These are phyloP conservation scores for Metschnikowia borealis DNA, from an alignment of 805 yeast genomes.

Conservation along the genomic window DNA sequence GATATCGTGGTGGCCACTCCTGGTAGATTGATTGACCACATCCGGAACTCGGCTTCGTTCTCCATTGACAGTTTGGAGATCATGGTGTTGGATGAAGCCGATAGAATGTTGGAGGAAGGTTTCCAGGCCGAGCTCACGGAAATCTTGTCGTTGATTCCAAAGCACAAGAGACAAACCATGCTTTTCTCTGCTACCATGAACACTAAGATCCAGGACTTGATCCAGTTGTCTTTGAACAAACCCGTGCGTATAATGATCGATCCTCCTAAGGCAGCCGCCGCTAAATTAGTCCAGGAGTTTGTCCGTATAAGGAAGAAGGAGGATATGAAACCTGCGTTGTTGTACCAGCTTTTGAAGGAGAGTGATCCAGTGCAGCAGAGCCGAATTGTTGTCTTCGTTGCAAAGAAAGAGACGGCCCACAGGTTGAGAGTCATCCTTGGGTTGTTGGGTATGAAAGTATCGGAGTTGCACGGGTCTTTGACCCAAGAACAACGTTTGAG, in stretches of 20 bases:
- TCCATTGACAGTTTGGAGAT: constrained; percentile 89
- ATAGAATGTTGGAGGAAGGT: constrained; percentile 98
- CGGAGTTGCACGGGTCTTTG: constrained; percentile 79
- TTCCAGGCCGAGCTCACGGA: constrained; percentile 93
- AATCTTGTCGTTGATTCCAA: constrained; percentile 79
- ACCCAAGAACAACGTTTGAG: constrained; percentile 90
- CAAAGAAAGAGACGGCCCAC: constrained; percentile 90
- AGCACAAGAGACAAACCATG: constrained; percentile 83
- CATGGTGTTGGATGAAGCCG: constrained; percentile 94
- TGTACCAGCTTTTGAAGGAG: constrained; percentile 65
- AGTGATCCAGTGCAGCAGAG: constrained; percentile 59
- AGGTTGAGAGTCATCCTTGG: constrained; percentile 73
- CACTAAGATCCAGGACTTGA: constrained; percentile 80
- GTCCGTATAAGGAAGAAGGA: constrained; percentile 93
- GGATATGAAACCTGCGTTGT: constrained; percentile 72
- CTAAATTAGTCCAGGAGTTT: constrained; percentile 88
- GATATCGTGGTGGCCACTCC: constrained; percentile 98
- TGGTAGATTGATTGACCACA: constrained; percentile 96
- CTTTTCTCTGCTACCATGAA: constrained; percentile 98
- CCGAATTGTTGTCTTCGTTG: constrained; percentile 84
- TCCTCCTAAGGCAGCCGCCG: constrained; percentile 92
- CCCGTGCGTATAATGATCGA: constrained; percentile 96
- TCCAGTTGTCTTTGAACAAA: constrained; percentile 79
- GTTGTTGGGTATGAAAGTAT: constrained; percentile 68
- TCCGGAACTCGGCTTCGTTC: constrained; percentile 91